phyloP scores from a whole-genome alignment of 768 basidiomycete species.

The Panaeolus papilionaceus region DNA sequence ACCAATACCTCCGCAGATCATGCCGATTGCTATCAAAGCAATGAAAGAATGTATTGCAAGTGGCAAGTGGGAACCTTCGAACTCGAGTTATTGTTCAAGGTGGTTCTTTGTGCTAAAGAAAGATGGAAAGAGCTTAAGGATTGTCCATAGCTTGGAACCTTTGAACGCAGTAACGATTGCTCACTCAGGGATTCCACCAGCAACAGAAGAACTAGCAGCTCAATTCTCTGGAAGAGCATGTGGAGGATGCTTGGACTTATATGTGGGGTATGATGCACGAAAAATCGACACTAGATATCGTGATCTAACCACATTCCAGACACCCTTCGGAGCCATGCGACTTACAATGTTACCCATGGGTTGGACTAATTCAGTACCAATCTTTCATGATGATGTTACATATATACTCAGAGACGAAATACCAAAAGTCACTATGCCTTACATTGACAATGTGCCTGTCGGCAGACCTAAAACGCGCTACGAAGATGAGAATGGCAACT shows the following conservation, averaged over 20 bases:
- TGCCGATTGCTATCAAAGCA: too few species aligned
- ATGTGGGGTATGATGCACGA: conserved; percentile 14
- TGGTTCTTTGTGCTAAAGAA: not conserved
- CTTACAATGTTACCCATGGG: conserved; percentile 43
- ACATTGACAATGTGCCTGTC: conserved; percentile 28
- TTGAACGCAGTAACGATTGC: conserved; percentile 18
- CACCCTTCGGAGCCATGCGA: conserved; percentile 20
- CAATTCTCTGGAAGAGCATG: conserved; percentile 12
- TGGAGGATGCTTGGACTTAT: conserved; percentile 11
- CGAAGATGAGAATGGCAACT: conserved; percentile 26
- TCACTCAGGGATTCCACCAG: conserved; percentile 18
- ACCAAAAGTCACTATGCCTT: conserved; percentile 33
- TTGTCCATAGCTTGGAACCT: conserved; percentile 19
- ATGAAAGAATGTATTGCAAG: too few species aligned
- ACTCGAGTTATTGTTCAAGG: too few species aligned
- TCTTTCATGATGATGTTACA: conserved; percentile 45
- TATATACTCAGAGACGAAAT: conserved; percentile 47
- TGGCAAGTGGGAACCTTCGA: too few species aligned
- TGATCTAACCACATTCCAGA: not conserved
- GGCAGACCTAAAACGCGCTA: conserved; percentile 37
- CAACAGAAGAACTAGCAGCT: conserved; percentile 9
- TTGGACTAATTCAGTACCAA: conserved; percentile 26
- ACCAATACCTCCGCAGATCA: too few species aligned
- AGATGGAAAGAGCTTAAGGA: conserved; percentile 17
- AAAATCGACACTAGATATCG: not conserved